Base-by-base conservation (phyloP, 2,329 filamentous ascomycete species). In the Cryphonectria naterciae region DNA sequence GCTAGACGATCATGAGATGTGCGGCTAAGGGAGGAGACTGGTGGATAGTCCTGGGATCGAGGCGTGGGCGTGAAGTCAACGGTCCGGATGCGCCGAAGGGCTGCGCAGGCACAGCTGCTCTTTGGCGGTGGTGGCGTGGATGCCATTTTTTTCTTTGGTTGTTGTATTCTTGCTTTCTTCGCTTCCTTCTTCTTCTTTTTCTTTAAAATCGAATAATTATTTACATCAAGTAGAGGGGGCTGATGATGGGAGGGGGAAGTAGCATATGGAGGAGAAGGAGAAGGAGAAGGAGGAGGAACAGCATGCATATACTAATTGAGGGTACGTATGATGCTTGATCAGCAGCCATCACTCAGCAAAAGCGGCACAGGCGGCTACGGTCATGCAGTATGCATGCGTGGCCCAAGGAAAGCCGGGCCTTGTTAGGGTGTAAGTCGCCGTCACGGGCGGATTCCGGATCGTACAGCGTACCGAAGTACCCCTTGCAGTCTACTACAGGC, bases 1-100 rank as follows among this genome's bases (percentile, higher is more conserved):
- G 79, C 78, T n/a, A 85, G 79, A 22, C 84, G 83, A 19, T 78
- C 75, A 35, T 74, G 73, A 3, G 81, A 79, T 3, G 81, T 85
- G 39, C 73, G 77, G 0, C 80, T 81, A 60, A 83, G 80, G 63
- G 76, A 78, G 2, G 78, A 75, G 74, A 77, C 71, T 46, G 77
- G 72, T 56, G 77, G 77, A 60, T 78, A 76, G 35, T 69, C 65
- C 22, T 32, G 46, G 4, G 68, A 43, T 13, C 58, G 58, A 49
- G 67, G 61, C 4, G 28, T 37, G 11, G 63, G 19, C 32, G 49
- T 52, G 49, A 70, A 65, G 58, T 73, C 28, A 52, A 72, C 32
- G 17, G 62, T n/a, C 54, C 62, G 65, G 66, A 72, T 37, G 25
- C 58, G 68, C n/a, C 65, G 32, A 37, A 70, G 41, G 11, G 56